These are phyloP conservation scores for Xanthoconium separans DNA, from an alignment of 1,284 basidiomycete genomes.

Conservation along the genomic window DNA sequence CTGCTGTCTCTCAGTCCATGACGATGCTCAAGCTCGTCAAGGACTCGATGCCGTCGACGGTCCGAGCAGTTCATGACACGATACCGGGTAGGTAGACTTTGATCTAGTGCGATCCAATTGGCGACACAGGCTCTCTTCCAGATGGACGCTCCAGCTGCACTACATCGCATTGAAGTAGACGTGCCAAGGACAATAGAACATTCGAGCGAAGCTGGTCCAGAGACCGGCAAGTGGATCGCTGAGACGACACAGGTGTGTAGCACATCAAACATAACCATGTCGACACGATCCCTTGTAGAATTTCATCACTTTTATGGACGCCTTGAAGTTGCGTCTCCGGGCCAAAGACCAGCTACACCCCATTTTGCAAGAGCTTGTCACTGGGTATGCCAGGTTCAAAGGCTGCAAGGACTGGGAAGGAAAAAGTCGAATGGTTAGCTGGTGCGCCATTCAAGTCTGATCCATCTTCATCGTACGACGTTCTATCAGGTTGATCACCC, in stretches of 20 bases:
- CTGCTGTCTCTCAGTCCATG: constrained; percentile 95
- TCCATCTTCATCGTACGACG: not conserved
- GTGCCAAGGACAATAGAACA: constrained; percentile 98
- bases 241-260: constrained; percentile 88
- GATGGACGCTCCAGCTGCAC: constrained; percentile 95
- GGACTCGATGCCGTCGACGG: constrained; percentile 76
- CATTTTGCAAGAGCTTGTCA: constrained; percentile 91
- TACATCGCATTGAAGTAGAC: constrained; percentile 88
- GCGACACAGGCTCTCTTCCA: constrained; percentile 29
- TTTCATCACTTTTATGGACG: constrained; percentile 99
- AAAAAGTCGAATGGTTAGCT: constrained; percentile 88
- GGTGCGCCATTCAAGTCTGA: constrained; percentile 50
- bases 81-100: constrained; percentile 64
- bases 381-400: constrained; percentile 89
- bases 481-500: constrained; percentile 79
- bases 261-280: not conserved
- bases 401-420: constrained; percentile 94
- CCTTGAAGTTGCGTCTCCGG: constrained; percentile 86
- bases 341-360: constrained; percentile 98
- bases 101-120: not conserved
- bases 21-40: constrained; percentile 93
- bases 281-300: constrained; percentile 47
- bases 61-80: constrained; percentile 91
- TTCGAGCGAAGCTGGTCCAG: constrained; percentile 75
- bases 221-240: constrained; percentile 97